phyloP scores from a whole-genome alignment of 768 basidiomycete genomes.

The Harrya chromipes region DNA sequence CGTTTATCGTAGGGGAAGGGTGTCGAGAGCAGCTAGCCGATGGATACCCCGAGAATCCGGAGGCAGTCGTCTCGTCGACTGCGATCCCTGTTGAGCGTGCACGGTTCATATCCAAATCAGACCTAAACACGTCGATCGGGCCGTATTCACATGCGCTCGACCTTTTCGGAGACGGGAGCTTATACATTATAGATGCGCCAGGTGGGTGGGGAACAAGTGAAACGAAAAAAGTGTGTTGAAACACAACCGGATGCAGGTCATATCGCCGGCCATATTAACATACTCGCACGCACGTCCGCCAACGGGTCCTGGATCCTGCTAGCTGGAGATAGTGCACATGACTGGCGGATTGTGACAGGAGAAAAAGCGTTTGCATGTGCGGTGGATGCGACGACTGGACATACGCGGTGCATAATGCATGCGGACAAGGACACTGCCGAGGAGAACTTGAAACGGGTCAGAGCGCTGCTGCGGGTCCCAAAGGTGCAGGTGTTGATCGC shows the following conservation, averaged over 20 bases:
- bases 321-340: constrained; percentile 56
- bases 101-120: constrained; percentile 33
- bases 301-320: constrained; percentile 55
- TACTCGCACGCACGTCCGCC: constrained; percentile 51
- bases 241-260: constrained; percentile 34
- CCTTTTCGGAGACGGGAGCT: constrained; percentile 54
- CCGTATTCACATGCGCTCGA: constrained; percentile 51
- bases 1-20: constrained; percentile 47
- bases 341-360: constrained; percentile 48
- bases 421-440: constrained; percentile 40
- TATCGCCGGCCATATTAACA: constrained; percentile 51
- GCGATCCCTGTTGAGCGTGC: constrained; percentile 40
- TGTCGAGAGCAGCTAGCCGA: constrained; percentile 34
- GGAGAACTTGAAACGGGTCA: constrained; percentile 40
- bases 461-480: constrained; percentile 35
- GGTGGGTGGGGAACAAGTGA: constrained; percentile 18
- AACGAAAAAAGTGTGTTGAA: neutral
- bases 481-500: constrained; percentile 48
- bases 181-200: constrained; percentile 56
- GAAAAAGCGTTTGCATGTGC: constrained; percentile 37
- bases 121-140: constrained; percentile 40
- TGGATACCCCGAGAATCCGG: constrained; percentile 43
- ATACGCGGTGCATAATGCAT: constrained; percentile 39
- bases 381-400: constrained; percentile 22
- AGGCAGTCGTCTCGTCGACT: constrained; percentile 29